Base-by-base conservation (phyloP, 2,329 filamentous ascomycete species). In the Whalleya microplaca region DNA sequence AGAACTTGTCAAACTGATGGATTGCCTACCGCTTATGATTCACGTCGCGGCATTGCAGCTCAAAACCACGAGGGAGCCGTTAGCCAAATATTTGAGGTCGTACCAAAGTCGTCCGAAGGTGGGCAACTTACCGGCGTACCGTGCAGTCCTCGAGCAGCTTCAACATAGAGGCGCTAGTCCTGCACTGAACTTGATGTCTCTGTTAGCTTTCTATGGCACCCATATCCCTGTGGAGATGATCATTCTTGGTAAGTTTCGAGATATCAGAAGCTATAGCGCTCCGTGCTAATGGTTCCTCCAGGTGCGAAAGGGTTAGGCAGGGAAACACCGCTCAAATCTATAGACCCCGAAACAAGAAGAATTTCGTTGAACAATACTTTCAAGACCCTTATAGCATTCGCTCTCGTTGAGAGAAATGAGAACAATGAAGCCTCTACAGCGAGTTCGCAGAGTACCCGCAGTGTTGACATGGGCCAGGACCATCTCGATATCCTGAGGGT, bases 161-260 rank as follows among this genome's bases (percentile, higher is more conserved):
- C 75, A 79, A 45, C 69, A 72, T 20, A 69, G 78, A 21, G 78
- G 76, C 1, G 77, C 77, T 14, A 66, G 67, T 12, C 81, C 86
- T 51, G 86, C 87, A 0, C 71, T 88, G 47, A 89, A 88, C 64
- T 70, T 90, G 37, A 84, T 90, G 60, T 83, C 83, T 20, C 72
- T 90, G 12, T 71, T 90, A 14, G 83, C 83, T 1, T 90, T 89
- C 64, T 85, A 88, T 51, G 83, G 84, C 41, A 84, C 85, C 53
- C 80, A 85, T 53, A 77, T 89, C 4, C 88, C 88, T 0, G 84
- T 90, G 20, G 86, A 86, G 53, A 83, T 91, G 77, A 73, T 90
- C 12, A 75, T 75, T 27, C 74, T 88, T 16, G 86, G 86, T 70
- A 69, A 63, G 73, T 59, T 45, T 16, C 27, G 23, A 9, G 43